Evolutionary conservation across 129 eudicot genomes (phyloP), one percentile per base, ranked within the genome.

Genomic region (Lactuca sativa): DNA sequence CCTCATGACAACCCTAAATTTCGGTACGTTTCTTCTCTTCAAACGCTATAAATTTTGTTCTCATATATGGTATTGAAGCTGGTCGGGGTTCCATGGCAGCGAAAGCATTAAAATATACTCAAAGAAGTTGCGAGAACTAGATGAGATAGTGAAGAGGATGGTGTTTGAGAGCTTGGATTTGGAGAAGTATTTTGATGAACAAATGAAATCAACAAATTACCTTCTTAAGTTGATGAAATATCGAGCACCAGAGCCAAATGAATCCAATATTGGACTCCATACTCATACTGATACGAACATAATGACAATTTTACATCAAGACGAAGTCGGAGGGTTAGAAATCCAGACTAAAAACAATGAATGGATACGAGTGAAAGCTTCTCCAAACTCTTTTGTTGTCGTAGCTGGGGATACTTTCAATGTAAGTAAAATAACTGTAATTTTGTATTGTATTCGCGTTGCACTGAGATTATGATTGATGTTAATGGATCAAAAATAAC

Each of bases 261-360:
- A 77, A 72, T 70, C 71, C 3, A 62, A 77, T 56, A 41, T 77
- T 44, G 71, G 72, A 72, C 82, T 70, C 53, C 76, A 59, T 51
- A 59, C 72, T 4, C 82, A 77, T 64, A 72, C 76, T 6, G 82
- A 77, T 47, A 72, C 82, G 0, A 72, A 72, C 9, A 66, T 77
- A 40, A 72, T 77, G 71, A 77, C 82, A 12, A 77, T 77, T 53
- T 72, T 77, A 63, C 67, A 77, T 49, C 82, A 77, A 57, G 76
- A 70, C 34, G 82, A 71, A 11, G 58, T 77, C 6, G 76, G 72
- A 33, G 82, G 82, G 15, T 15, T 77, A 51, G 77, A 77, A 61
- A 64, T 77, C 32, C 77, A 55, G 13, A 62, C 43, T 8, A 77
- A 63, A 63, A 71, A 77, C 10, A 77, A 31, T 0, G 75, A 64